phyloP scores from a whole-genome alignment of 2,329 filamentous ascomycete genomes.

The Fusarium pseudonygamai region DNA sequence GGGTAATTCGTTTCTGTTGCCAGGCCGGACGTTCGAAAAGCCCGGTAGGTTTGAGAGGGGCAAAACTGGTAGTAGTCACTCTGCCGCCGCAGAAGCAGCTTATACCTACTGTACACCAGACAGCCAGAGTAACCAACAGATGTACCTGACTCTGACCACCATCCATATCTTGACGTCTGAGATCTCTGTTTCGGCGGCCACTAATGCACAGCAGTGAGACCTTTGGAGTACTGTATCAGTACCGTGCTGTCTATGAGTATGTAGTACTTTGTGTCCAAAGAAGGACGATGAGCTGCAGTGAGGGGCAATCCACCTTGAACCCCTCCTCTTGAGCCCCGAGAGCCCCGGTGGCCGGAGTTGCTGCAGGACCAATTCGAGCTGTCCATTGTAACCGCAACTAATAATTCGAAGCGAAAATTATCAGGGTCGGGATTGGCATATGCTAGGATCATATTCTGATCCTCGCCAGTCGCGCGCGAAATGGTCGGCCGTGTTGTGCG shows the following conservation, averaged over 20 bases:
- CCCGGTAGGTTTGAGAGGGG: conserved; percentile 32
- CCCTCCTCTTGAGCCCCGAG: conserved; percentile 30
- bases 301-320: conserved; percentile 33
- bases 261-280: conserved; percentile 23
- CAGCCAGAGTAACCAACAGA: conserved; percentile 14
- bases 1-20: conserved; percentile 38
- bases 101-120: neutral
- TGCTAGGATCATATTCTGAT: conserved; percentile 27
- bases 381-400: conserved; percentile 29
- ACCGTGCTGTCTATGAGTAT: conserved; percentile 30
- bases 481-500: conserved; percentile 38
- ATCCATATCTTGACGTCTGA: conserved; percentile 43
- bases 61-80: conserved; percentile 15
- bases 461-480: conserved; percentile 39
- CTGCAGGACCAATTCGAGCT: conserved; percentile 30
- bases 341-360: conserved; percentile 31
- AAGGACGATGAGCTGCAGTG: conserved; percentile 29
- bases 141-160: conserved; percentile 42
- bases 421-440: conserved; percentile 29
- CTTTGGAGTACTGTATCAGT: conserved; percentile 28
- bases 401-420: conserved; percentile 39
- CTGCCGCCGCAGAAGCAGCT: conserved; percentile 18
- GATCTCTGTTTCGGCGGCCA: conserved; percentile 47
- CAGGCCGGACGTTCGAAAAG: conserved; percentile 28
- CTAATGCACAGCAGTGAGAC: conserved; percentile 47